Base-by-base conservation (phyloP, 2,329 filamentous ascomycete genomes). In the Paraconiothyrium brasiliense region DNA sequence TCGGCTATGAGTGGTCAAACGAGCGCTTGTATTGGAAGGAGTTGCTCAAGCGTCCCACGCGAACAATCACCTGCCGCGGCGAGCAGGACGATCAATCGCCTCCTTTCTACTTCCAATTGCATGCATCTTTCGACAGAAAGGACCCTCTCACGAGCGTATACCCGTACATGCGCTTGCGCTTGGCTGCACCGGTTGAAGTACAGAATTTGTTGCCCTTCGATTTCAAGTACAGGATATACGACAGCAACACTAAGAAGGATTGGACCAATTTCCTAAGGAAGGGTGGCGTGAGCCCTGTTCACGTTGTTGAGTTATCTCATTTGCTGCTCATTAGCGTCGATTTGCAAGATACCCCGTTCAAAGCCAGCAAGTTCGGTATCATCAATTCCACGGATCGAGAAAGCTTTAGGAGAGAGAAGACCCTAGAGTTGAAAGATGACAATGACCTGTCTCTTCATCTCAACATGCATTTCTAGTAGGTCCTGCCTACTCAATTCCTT, bases 211-310 rank as follows among this genome's bases (percentile, higher is more conserved):
- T 99, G 41, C 95, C 95, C 0, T 98, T 95, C 75, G 95, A 99
- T 79, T 99, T 99, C 87, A 98, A 99, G 79, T 99, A 99, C 78
- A 89, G 94, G 58, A 98, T 99, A 58, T 99, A 98, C 74, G 95
- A 99, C 82, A 97, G 96, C 82, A 96, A 97, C 77, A 97, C 94
- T 0, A 96, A 94, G 84, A 97, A 96, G 76, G 95, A 99, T 76
- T 99, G 95, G 95, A 96, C 93, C 4, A 99, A 99, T 77, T 99
- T 99, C 81, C 82, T 99, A 50, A 89, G 95, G 60, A 98, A 97
- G 79, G 95, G 96, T 30, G 96, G 96, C 14, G 90, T 98, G 59
- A 99, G 95, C 76, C 96, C 96, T 0, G 94, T 99, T 0, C 95
- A 99, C 76, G 94, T 98, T 10, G 94, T 98, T 20, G 94, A 99